Conservation (phyloP, 2,329 filamentous ascomycete genomes). For the Septoria linicola region DNA sequence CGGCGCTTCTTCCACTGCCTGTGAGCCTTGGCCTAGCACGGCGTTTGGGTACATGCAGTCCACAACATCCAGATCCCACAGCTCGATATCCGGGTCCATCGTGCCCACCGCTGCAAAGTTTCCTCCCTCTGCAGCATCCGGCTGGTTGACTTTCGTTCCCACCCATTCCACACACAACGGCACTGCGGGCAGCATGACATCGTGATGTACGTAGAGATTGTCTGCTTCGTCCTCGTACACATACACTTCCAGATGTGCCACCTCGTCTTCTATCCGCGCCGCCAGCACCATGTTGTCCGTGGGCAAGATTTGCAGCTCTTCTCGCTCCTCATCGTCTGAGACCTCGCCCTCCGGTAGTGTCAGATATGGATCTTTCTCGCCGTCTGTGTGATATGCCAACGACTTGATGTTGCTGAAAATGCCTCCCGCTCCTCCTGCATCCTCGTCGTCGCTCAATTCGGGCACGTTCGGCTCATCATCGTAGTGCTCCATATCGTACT, state of each 20-base stretch:
- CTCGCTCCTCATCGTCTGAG: conserved; percentile 78
- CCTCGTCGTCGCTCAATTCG: conserved; percentile 60
- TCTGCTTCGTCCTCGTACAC: conserved; percentile 94
- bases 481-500: conserved; percentile 95
- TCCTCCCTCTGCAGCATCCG: conserved; percentile 60
- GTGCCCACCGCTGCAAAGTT: conserved; percentile 96
- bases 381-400: conserved; percentile 88
- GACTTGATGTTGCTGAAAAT: conserved; percentile 97
- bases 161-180: conserved; percentile 95
- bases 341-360: conserved; percentile 72
- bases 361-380: conserved; percentile 95
- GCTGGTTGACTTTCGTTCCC: conserved; percentile 81
- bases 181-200: conserved; percentile 97
- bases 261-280: conserved; percentile 93
- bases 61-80: conserved; percentile 94
- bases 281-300: conserved; percentile 92
- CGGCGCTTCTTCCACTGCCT: conserved; percentile 43
- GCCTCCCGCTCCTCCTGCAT: conserved; percentile 53
- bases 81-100: conserved; percentile 97
- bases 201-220: conserved; percentile 98
- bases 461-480: conserved; percentile 62
- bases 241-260: conserved; percentile 94
- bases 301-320: conserved; percentile 88
- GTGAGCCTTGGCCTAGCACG: conserved; percentile 71
- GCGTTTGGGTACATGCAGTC: conserved; percentile 99